These are phyloP conservation scores for Rutstroemia sp. DNA, from an alignment of 2,329 filamentous ascomycete species.

Conservation along the genomic window DNA sequence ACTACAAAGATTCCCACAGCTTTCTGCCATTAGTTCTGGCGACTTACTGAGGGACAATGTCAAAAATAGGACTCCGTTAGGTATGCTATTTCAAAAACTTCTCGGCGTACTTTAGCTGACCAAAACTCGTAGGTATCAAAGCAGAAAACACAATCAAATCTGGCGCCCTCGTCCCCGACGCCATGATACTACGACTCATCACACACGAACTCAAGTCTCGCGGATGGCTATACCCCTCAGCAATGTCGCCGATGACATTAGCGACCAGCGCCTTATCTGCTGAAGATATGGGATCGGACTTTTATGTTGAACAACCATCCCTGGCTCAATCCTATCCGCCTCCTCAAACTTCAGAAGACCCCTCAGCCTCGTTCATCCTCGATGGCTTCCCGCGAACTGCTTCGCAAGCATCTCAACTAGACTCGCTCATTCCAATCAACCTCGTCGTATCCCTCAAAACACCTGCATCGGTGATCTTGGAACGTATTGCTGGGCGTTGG, in stretches of 20 bases:
- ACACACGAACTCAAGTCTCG: slow-evolving; percentile 78
- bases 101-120: too few species aligned
- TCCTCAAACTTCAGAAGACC: slow-evolving; percentile 53
- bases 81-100: slow-evolving; percentile 38
- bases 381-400: slow-evolving; percentile 94
- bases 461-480: slow-evolving; percentile 76
- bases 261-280: slow-evolving; percentile 25
- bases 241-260: slow-evolving; percentile 29
- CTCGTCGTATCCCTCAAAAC: slow-evolving; percentile 83
- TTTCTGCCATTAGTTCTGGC: slow-evolving; percentile 88
- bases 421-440: slow-evolving; percentile 85
- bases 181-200: slow-evolving; percentile 86
- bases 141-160: slow-evolving; percentile 83
- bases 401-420: slow-evolving; percentile 68
- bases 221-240: slow-evolving; percentile 64
- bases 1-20: slow-evolving; percentile 76
- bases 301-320: slow-evolving; percentile 24
- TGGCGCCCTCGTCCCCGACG: slow-evolving; percentile 85
- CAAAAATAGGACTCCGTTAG: slow-evolving; percentile 75
- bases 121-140: slow-evolving; percentile 61
- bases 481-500: slow-evolving; percentile 87
- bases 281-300: slow-evolving; percentile 25
- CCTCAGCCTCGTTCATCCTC: slow-evolving; percentile 82
- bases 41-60: slow-evolving; percentile 92
- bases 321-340: slow-evolving; percentile 31